These are phyloP conservation scores for Tetrapyrgos nigripes DNA, from an alignment of 1,284 basidiomycete genomes.

Conservation along the genomic window DNA sequence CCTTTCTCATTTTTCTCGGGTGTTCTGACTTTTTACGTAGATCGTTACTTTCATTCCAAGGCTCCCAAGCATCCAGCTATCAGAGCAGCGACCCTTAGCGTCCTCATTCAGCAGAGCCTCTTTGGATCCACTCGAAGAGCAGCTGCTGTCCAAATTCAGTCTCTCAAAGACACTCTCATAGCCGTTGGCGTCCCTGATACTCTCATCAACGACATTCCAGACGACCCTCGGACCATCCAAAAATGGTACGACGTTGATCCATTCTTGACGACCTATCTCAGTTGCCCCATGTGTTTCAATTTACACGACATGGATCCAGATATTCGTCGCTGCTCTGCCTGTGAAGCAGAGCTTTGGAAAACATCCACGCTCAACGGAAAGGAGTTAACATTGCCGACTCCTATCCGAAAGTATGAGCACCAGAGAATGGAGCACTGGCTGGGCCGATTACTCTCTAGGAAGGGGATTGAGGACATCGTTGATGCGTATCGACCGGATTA, in stretches of 20 bases:
- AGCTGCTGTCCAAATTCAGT: neutral
- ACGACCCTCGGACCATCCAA: conserved; percentile 15
- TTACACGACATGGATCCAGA: conserved; percentile 13
- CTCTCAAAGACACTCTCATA: neutral
- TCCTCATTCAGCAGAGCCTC: neutral
- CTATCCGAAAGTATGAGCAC: conserved; percentile 19
- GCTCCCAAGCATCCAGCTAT: neutral
- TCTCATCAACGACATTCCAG: conserved; percentile 6
- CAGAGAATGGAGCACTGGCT: conserved; percentile 28
- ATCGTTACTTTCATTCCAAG: neutral
- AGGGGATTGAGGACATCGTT: conserved; percentile 27
- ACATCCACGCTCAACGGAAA: neutral
- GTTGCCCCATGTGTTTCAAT: conserved; percentile 20
- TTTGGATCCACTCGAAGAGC: neutral
- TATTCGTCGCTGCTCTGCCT: neutral
- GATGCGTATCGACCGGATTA: conserved; percentile 16
- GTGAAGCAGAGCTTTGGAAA: conserved; percentile 22
- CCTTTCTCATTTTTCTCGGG: too few species aligned
- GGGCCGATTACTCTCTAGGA: conserved; percentile 25
- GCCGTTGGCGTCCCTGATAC: neutral
- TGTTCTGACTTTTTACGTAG: neutral
- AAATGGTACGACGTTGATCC: conserved; percentile 17
- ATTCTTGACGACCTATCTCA: conserved; percentile 11
- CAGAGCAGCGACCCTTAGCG: neutral
- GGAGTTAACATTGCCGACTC: neutral